Evolutionary conservation across 2,329 filamentous ascomycete species (phyloP), one percentile per base, ranked within the genome.

Genomic region (Verticillium nubilum): DNA sequence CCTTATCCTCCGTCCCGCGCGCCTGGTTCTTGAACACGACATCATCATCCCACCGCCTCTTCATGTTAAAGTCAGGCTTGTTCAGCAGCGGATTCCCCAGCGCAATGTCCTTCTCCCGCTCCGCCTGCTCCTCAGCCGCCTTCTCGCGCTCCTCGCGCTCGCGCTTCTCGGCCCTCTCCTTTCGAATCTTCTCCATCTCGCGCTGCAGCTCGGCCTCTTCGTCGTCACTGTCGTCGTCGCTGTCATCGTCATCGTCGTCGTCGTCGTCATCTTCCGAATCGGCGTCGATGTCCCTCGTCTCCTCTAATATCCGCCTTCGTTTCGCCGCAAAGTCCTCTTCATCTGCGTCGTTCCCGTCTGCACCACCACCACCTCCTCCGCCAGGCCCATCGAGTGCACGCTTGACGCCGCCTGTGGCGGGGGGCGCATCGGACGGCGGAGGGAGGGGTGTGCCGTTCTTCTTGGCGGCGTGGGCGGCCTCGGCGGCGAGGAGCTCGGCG

Each of bases 11-110:
- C 0, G 93, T 97, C 9, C 94, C 95, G 61, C 95, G 85, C 33
- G 94, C 95, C 77, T 99, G 95, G 74, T 99, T 99, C 80, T 97
- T 98, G 78, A 99, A 99, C 2, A 99, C 93, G 13, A 99, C 95
- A 72, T 99, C 95, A 68, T 99, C 95, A 67, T 99, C 95, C 95
- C 95, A 99, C 67, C 93, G 80, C 66, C 91, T 81, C 82, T 97
- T 97, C 69, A 97, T 88, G 60, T 88, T 92, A 72, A 96, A 98
- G 67, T 97, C 92, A 23, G 84, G 77, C 72, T 91, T 90, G 56
- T 98, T 97, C 59, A 99, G 83, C 57, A 99, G 77, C 42, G 95
- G 95, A 72, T 99, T 99, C 6, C 95, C 95, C 50, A 90, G 79
- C 35, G 95, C 94, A 68, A 98, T 96, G 68, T 97, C 91, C 64